phyloP scores from a whole-genome alignment of 768 basidiomycete genomes.

The Leccinum truebloodii region DNA sequence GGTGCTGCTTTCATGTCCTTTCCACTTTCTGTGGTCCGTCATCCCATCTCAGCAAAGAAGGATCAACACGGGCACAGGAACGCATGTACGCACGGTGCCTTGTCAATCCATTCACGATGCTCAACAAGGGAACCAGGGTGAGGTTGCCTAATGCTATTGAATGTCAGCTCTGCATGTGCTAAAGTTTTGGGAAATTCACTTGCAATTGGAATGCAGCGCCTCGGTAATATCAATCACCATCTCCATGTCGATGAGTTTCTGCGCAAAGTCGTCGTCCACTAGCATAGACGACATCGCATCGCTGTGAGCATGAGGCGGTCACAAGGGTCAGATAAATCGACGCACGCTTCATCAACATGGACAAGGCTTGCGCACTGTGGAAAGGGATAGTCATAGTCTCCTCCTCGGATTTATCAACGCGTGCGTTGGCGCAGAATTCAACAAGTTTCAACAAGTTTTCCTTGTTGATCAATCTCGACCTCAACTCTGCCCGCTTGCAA shows the following conservation, averaged over 20 bases:
- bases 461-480: constrained; percentile 16
- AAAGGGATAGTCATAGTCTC: constrained; percentile 21
- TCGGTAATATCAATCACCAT: constrained; percentile 19
- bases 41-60: not conserved
- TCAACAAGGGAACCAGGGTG: constrained; percentile 26
- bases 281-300: not conserved
- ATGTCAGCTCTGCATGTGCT: not conserved
- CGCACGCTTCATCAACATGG: constrained; percentile 28
- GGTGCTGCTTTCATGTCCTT: constrained; percentile 7
- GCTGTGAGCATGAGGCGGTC: not conserved
- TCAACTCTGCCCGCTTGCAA: constrained; percentile 22
- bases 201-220: constrained; percentile 19
- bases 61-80: not conserved
- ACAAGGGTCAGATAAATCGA: not conserved
- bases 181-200: not conserved
- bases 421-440: constrained; percentile 17
- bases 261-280: constrained; percentile 18
- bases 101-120: constrained; percentile 18
- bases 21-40: not conserved
- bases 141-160: constrained; percentile 15
- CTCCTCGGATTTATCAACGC: constrained; percentile 13
- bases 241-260: constrained; percentile 17
- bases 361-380: constrained; percentile 28
- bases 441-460: constrained; percentile 21
- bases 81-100: constrained; percentile 12